Evolutionary conservation across 2,329 filamentous ascomycete species (phyloP).

Genomic region (Talaromyces sp.): DNA sequence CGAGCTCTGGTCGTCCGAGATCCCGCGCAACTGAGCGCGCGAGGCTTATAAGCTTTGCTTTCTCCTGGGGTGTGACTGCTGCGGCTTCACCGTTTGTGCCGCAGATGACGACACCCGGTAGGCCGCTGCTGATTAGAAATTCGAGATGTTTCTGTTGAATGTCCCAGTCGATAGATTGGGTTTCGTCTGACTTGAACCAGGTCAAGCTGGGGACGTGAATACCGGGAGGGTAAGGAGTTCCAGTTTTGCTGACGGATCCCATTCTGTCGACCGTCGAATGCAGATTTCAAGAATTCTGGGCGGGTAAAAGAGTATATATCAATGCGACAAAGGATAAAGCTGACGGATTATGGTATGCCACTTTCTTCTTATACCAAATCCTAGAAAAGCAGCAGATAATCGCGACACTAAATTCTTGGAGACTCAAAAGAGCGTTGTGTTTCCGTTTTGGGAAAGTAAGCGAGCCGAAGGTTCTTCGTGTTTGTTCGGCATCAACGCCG

Average conservation of each 20-base stretch:
- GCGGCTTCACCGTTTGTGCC: slow-evolving; percentile 49
- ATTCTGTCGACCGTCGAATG: neutral
- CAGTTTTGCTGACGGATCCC: slow-evolving; percentile 6
- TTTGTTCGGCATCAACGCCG: neutral
- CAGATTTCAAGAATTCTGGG: neutral
- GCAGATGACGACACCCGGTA: slow-evolving; percentile 50
- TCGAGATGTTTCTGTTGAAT: slow-evolving; percentile 53
- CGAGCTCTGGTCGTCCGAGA: slow-evolving; percentile 32
- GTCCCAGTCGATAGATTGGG: slow-evolving; percentile 56
- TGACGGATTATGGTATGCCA: neutral
- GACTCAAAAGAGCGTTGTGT: neutral
- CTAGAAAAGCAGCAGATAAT: neutral
- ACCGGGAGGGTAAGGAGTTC: slow-evolving; percentile 40
- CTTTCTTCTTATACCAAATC: neutral
- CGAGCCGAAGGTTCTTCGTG: slow-evolving; percentile 1
- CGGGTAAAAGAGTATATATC: neutral
- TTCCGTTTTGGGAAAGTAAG: slow-evolving; percentile 4
- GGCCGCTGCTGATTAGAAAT: slow-evolving; percentile 52
- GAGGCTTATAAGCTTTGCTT: slow-evolving; percentile 37
- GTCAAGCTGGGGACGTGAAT: slow-evolving; percentile 58
- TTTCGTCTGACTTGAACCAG: slow-evolving; percentile 49
- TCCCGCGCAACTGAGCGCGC: slow-evolving; percentile 38
- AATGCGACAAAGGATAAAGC: neutral
- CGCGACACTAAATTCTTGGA: neutral
- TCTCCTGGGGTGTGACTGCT: slow-evolving; percentile 40